Conservation (phyloP, 371 early-diverging fungal species). For the Syncephalastrum contaminatum region DNA sequence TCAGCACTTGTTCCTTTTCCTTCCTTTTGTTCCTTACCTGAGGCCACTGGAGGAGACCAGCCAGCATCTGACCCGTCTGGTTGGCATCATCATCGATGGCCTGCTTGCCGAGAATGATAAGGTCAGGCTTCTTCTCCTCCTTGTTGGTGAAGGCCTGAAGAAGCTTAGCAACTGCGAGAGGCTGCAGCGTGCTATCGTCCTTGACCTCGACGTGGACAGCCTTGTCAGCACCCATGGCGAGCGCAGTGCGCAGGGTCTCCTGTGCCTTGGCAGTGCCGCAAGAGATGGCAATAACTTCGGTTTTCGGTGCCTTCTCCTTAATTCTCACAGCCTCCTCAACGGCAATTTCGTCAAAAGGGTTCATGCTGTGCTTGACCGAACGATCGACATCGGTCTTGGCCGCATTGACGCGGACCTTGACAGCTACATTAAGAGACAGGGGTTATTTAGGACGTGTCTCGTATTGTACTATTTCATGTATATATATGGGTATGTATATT, state of each 20-base stretch:
- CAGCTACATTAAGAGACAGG: conserved; percentile 45
- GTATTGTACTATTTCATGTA: background rate
- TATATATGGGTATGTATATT: background rate
- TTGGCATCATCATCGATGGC: conserved; percentile 97
- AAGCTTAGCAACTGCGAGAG: conserved; percentile 90
- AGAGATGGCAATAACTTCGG: conserved; percentile 86
- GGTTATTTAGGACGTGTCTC: too few relatives aligned
- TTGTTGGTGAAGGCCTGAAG: conserved; percentile 84
- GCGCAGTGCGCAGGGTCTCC: conserved; percentile 93
- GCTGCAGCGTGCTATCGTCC: conserved; percentile 74
- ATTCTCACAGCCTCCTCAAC: conserved; percentile 94
- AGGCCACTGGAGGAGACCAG: conserved; percentile 93
- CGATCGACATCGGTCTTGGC: conserved; percentile 92
- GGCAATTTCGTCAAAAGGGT: conserved; percentile 99
- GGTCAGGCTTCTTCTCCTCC: conserved; percentile 83
- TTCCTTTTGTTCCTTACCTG: conserved; percentile 59
- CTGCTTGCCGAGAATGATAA: conserved; percentile 97
- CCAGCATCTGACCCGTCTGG: conserved; percentile 99
- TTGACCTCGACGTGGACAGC: conserved; percentile 93
- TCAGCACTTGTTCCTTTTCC: background rate
- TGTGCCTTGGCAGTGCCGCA: conserved; percentile 89
- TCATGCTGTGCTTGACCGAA: conserved; percentile 97
- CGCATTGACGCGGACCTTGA: conserved; percentile 95
- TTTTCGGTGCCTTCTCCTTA: conserved; percentile 78
- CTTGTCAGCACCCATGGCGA: conserved; percentile 98